phyloP scores from a whole-genome alignment of 2,329 filamentous ascomycete genomes.

The Colletotrichum theobromicola region DNA sequence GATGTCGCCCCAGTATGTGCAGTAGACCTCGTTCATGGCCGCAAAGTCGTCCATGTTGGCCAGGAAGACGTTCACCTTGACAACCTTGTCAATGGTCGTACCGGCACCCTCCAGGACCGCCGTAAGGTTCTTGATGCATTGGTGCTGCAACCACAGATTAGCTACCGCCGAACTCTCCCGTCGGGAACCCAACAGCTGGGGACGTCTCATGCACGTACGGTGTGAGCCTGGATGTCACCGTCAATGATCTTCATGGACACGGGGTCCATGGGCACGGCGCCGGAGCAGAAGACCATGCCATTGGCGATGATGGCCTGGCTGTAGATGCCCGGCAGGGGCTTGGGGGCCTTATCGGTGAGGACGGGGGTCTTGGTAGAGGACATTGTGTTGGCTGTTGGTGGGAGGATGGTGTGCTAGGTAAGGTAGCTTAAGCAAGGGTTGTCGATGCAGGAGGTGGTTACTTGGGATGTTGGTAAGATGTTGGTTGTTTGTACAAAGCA shows the following conservation, averaged over 20 bases:
- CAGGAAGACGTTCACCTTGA: conserved; percentile 78
- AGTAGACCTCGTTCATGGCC: conserved; percentile 77
- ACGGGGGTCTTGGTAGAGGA: conserved; percentile 37
- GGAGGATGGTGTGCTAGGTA: background rate
- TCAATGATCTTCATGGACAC: conserved; percentile 62
- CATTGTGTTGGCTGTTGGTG: background rate
- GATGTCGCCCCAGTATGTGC: conserved; percentile 67
- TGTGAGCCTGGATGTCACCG: conserved; percentile 70
- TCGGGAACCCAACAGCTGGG: background rate
- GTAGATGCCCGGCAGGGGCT: conserved; percentile 43
- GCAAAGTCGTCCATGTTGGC: conserved; percentile 76
- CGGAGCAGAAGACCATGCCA: conserved; percentile 73
- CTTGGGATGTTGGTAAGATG: background rate
- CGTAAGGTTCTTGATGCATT: conserved; percentile 73
- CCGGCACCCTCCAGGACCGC: conserved; percentile 74
- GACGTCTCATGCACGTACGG: conserved; percentile 40
- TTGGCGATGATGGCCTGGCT: conserved; percentile 69
- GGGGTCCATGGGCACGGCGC: conserved; percentile 71
- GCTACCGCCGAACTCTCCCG: background rate
- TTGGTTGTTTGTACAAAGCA: background rate
- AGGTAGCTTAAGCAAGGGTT: background rate
- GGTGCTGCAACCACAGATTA: conserved; percentile 40
- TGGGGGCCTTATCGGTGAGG: conserved; percentile 44
- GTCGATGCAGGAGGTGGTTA: background rate
- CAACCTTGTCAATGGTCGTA: conserved; percentile 66